Evolutionary conservation across 2,329 filamentous ascomycete species (phyloP).

Genomic region (Stemphylium vesicarium): DNA sequence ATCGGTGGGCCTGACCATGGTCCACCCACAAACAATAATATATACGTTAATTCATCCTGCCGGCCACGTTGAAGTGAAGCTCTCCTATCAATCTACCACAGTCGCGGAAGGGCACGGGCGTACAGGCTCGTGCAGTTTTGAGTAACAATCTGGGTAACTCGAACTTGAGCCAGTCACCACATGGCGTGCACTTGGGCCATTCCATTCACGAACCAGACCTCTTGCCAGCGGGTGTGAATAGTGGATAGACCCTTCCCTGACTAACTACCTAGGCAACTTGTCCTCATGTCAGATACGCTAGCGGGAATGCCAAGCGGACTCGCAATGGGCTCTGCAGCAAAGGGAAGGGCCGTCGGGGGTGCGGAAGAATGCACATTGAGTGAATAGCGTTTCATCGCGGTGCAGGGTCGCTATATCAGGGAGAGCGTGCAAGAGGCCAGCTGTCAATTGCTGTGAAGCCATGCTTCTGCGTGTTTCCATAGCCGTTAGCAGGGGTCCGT

Average conservation of each 20-base stretch:
- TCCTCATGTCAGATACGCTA: not conserved
- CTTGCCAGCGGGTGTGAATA: too few relatives aligned
- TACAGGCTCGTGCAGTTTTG: too few relatives aligned
- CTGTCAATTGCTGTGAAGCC: conserved; percentile 23
- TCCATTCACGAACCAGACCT: too few relatives aligned
- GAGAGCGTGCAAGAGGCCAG: conserved; percentile 25
- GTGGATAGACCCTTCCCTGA: too few relatives aligned
- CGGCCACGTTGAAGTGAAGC: not conserved
- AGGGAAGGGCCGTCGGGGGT: not conserved
- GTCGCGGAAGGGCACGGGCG: not conserved
- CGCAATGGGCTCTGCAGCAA: conserved; percentile 1
- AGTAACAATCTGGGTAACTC: too few relatives aligned
- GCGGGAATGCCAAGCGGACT: not conserved
- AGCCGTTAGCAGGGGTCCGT: conserved; percentile 15
- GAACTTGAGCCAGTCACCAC: too few relatives aligned
- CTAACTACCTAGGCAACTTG: not conserved
- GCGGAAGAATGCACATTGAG: not conserved
- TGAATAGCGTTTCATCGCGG: not conserved
- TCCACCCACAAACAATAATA: conserved; percentile 25
- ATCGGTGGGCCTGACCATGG: conserved; percentile 23
- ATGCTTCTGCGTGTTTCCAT: conserved; percentile 23
- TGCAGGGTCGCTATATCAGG: not conserved
- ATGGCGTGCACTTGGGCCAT: too few relatives aligned
- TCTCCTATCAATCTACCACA: not conserved
- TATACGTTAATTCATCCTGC: conserved; percentile 14